Evolutionary conservation across 345 rosid genomes (phyloP).

Genomic region (Triadica sebifera): DNA sequence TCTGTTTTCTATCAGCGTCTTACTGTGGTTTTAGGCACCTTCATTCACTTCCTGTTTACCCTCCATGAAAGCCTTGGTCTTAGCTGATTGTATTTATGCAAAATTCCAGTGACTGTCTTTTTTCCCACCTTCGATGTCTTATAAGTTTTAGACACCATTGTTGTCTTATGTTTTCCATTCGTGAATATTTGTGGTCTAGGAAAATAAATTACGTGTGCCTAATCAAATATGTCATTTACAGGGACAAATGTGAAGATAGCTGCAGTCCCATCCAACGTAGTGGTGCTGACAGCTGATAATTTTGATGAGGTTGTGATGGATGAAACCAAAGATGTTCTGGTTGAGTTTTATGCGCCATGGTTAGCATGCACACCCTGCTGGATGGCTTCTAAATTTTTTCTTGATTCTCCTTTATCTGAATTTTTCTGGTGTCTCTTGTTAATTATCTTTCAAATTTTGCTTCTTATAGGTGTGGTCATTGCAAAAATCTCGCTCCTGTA

Average conservation of each 20-base stretch:
- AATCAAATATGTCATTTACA: conserved; percentile 30
- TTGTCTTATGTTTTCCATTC: background rate
- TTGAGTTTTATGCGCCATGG: conserved; percentile 99
- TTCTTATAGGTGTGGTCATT: conserved; percentile 93
- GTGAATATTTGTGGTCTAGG: background rate
- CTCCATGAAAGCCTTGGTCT: background rate
- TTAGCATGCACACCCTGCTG: conserved; percentile 23
- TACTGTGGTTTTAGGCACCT: conserved; percentile 8
- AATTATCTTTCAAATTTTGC: conserved; percentile 19
- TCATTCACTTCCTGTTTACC: background rate
- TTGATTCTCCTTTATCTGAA: background rate
- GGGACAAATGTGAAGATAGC: conserved; percentile 92
- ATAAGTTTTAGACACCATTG: background rate
- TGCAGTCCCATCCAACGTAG: conserved; percentile 65
- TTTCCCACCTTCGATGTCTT: background rate
- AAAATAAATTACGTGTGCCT: background rate
- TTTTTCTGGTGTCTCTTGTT: background rate
- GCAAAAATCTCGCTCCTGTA: conserved; percentile 97
- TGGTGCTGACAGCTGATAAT: conserved; percentile 70
- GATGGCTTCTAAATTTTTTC: background rate
- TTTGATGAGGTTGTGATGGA: conserved; percentile 83
- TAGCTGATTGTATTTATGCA: background rate
- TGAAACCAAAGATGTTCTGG: conserved; percentile 81
- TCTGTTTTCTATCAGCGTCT: background rate
- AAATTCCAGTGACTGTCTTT: background rate